These are phyloP conservation scores for Fusarium camptoceras DNA, from an alignment of 2,329 filamentous ascomycete genomes.

Conservation along the genomic window DNA sequence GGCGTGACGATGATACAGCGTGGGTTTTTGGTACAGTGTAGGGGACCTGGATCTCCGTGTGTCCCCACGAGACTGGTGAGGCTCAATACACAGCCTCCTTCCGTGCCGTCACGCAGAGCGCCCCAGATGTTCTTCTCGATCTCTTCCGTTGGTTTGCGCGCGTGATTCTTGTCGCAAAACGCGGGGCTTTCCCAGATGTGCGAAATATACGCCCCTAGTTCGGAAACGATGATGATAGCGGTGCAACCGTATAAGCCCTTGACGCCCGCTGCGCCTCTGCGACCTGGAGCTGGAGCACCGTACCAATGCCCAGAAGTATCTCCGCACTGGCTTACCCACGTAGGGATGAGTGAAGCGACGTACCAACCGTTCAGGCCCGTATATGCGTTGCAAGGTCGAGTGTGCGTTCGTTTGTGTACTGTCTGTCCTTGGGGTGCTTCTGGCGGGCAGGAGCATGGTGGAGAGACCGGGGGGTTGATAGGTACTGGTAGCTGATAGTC, in stretches of 20 bases:
- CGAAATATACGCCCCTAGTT: slow-evolving; percentile 35
- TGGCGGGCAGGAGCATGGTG: background rate
- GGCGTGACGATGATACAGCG: background rate
- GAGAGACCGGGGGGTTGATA: background rate
- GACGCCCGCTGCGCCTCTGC: slow-evolving; percentile 26
- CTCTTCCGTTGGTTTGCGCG: background rate
- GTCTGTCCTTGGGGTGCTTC: background rate
- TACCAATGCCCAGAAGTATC: slow-evolving; percentile 24
- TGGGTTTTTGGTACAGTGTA: background rate
- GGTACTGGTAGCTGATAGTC: background rate
- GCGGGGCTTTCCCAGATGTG: slow-evolving; percentile 42
- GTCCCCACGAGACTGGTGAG: background rate
- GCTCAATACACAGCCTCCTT: background rate
- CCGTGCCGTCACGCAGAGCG: background rate
- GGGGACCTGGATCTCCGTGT: background rate
- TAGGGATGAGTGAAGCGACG: background rate
- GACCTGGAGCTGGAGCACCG: background rate
- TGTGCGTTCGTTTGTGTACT: background rate
- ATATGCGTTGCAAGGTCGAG: background rate
- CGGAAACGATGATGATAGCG: slow-evolving; percentile 32
- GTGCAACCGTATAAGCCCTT: slow-evolving; percentile 43
- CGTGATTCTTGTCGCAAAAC: slow-evolving; percentile 15
- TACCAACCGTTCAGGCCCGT: slow-evolving; percentile 17
- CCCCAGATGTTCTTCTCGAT: slow-evolving; percentile 23
- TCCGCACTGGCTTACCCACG: slow-evolving; percentile 34